These are phyloP conservation scores for Brassica napus DNA, from an alignment of 345 rosid genomes.

Conservation along the genomic window DNA sequence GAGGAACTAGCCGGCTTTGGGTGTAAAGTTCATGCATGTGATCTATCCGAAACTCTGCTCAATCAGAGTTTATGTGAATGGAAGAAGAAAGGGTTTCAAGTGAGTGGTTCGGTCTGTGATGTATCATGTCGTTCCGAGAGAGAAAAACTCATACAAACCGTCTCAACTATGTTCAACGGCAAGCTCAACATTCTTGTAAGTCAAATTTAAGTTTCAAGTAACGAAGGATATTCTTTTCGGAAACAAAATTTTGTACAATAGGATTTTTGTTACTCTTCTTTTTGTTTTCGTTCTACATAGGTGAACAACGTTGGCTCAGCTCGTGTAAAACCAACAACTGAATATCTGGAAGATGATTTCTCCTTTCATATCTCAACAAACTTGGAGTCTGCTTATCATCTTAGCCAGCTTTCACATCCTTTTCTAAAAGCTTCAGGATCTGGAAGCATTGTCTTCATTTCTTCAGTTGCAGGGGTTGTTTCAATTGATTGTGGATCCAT, in stretches of 20 bases:
- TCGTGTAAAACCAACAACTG: conserved; percentile 42
- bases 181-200: conserved; percentile 30
- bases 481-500: conserved; percentile 33
- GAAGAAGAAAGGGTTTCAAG: conserved; percentile 29
- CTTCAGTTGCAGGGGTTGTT: conserved; percentile 41
- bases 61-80: conserved; percentile 9
- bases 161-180: conserved; percentile 2
- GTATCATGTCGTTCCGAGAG: conserved; percentile 26
- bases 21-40: conserved; percentile 24
- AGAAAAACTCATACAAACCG: conserved; percentile 20
- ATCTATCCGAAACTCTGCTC: background rate
- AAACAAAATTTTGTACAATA: background rate
- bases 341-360: conserved; percentile 48
- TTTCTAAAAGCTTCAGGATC: conserved; percentile 49
- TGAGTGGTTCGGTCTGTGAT: conserved; percentile 35
- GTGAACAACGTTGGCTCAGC: conserved; percentile 54
- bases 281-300: conserved; percentile 21
- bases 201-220: background rate
- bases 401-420: conserved; percentile 56
- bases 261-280: background rate
- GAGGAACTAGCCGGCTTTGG: conserved; percentile 30
- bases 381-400: conserved; percentile 51
- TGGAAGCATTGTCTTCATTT: conserved; percentile 52
- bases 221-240: background rate
- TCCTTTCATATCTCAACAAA: conserved; percentile 44